phyloP scores from a whole-genome alignment of 2,329 filamentous ascomycete species.

The Pseudocercospora fuligena region DNA sequence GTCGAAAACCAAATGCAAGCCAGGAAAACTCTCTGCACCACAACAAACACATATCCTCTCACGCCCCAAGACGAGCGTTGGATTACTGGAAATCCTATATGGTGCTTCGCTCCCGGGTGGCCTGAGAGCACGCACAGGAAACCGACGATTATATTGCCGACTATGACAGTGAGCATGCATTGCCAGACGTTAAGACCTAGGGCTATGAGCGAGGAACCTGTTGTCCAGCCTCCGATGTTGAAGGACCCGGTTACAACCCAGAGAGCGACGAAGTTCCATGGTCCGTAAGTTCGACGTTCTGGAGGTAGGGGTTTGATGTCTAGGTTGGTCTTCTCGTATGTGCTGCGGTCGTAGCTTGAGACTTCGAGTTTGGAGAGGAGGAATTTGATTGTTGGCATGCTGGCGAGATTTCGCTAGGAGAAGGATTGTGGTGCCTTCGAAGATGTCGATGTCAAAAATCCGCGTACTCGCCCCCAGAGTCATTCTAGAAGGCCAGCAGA shows the following conservation, averaged over 20 bases:
- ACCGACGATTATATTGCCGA: conserved; percentile 18
- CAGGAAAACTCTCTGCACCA: conserved; percentile 18
- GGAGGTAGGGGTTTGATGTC: neutral
- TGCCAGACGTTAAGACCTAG: conserved; percentile 15
- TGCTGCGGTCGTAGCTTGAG: neutral
- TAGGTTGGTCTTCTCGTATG: neutral
- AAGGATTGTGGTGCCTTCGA: too few species aligned
- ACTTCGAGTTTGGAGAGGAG: neutral
- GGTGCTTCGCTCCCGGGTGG: conserved; percentile 17
- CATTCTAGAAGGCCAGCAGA: too few species aligned
- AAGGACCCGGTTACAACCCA: conserved; percentile 9
- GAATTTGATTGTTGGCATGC: neutral
- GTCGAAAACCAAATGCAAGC: conserved; percentile 19
- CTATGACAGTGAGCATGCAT: conserved; percentile 19
- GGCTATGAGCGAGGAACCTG: conserved; percentile 1
- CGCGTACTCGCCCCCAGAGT: too few species aligned
- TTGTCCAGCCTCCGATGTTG: conserved; percentile 10
- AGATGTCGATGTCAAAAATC: too few species aligned
- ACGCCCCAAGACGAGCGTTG: conserved; percentile 19
- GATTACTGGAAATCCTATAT: conserved; percentile 22
- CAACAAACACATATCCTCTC: conserved; percentile 16
- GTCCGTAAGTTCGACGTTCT: neutral
- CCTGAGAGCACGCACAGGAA: conserved; percentile 18
- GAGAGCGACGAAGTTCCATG: conserved; percentile 8
- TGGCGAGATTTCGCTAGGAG: neutral